These are phyloP conservation scores for Tylopilus subfusipes DNA, from an alignment of 768 basidiomycete species.

Conservation along the genomic window DNA sequence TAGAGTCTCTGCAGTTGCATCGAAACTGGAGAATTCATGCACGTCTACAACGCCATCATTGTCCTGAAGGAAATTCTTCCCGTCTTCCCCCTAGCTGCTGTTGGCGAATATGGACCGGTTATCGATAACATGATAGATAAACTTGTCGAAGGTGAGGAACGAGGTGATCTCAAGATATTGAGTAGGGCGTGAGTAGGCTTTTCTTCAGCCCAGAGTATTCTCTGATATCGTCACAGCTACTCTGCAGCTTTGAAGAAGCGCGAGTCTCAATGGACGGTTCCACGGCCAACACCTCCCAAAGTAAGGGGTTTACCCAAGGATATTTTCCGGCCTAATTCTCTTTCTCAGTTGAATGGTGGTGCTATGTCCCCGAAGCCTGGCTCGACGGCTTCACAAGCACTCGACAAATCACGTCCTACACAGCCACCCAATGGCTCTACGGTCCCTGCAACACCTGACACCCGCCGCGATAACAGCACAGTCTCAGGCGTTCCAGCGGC, in stretches of 20 bases:
- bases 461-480: slow-evolving; percentile 33
- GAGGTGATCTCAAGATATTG: slow-evolving; percentile 80
- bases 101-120: slow-evolving; percentile 49
- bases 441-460: slow-evolving; percentile 31
- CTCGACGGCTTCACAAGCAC: slow-evolving; percentile 28
- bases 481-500: slow-evolving; percentile 37
- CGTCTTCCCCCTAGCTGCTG: slow-evolving; percentile 75
- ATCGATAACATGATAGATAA: slow-evolving; percentile 62
- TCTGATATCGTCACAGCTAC: slow-evolving; percentile 44
- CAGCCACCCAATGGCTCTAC: slow-evolving; percentile 42
- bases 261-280: slow-evolving; percentile 51
- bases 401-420: slow-evolving; percentile 29
- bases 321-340: not conserved
- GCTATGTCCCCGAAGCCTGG: slow-evolving; percentile 28
- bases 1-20: slow-evolving; percentile 81
- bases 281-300: slow-evolving; percentile 31
- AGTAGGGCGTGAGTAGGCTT: slow-evolving; percentile 59
- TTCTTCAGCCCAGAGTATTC: not conserved
- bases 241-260: slow-evolving; percentile 73
- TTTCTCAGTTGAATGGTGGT: slow-evolving; percentile 27
- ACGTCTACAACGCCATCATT: slow-evolving; percentile 94
- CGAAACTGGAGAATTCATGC: slow-evolving; percentile 90
- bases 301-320: slow-evolving; percentile 19
- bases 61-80: slow-evolving; percentile 88
- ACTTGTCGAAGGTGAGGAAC: slow-evolving; percentile 70